Evolutionary conservation across 2,329 filamentous ascomycete species (phyloP), one percentile per base, ranked within the genome.

Genomic region (Hymenoscyphus albidus): DNA sequence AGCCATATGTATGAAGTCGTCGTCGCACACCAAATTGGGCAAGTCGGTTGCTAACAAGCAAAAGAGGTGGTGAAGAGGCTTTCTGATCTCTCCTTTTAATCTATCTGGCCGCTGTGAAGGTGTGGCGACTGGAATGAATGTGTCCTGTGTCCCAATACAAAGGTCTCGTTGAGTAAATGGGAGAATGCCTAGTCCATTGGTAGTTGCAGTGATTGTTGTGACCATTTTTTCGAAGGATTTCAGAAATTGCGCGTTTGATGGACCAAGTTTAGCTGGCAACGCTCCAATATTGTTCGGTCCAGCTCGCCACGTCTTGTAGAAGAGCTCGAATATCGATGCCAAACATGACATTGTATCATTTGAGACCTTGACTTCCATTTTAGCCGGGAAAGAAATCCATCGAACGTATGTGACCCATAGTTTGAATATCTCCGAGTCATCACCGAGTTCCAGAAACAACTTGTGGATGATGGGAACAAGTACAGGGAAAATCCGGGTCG

Each of bases 321-420:
- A 78, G 27, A 93, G 77, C 54, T 86, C 86, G 59, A 94, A 82
- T 27, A 93, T 82, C 54, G 86, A 82, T 27, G 90, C 88, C 67
- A 97, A 83, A 65, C 93, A 94, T 66, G 87, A 85, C 73, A 91
- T 90, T 1, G 93, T 91, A 67, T 98, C 94, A 13, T 85, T 84
- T 0, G 92, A 93, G 6, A 93, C 88, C 71, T 94, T 96, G 70
- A 99, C 89, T 76, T 99, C 95, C 77, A 97, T 96, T 54, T 83
- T 84, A 31, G 88, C 88, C 48, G 90, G 90, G 59, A 84, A 83
- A 2, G 87, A 83, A 32, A 93, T 80, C 1, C 88, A 85, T 3
- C 80, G 78, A 55, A 91, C 80, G 13, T 92, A 79, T 1, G 83
- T 80, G 35, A 79, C 76, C 88, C 88, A 91, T 44, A 91, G 80